A percentile compares a stretch with the other conserved stretches of the same genome.
These are phyloP conservation scores for Mayamaea pseudoterrestris DNA, from an alignment of 108 stramenopile species.

Conservation along the genomic window DNA sequence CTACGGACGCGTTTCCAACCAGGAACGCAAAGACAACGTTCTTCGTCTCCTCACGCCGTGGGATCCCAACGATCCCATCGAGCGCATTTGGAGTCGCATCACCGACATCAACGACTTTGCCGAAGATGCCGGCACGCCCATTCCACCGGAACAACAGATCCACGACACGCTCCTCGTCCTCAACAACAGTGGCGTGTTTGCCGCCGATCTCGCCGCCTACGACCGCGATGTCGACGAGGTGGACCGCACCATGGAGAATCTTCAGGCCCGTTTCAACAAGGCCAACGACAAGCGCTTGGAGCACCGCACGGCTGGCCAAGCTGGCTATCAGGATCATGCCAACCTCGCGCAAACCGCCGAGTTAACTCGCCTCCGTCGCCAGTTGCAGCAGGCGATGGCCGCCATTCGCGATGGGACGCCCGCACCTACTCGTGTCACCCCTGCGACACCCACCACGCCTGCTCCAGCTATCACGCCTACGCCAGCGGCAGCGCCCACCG, in stretches of 20 bases:
- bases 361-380: neutral
- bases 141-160: neutral
- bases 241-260: slow-evolving; percentile 1
- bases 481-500: too few species aligned
- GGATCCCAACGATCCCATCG: slow-evolving; percentile 11
- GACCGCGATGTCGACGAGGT: neutral
- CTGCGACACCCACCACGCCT: too few species aligned
- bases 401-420: too few species aligned
- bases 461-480: neutral
- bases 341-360: slow-evolving; percentile 3
- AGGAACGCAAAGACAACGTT: slow-evolving; percentile 1
- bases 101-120: neutral
- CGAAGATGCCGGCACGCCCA: neutral
- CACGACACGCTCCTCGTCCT: neutral
- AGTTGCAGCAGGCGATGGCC: neutral
- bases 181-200: neutral
- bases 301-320: slow-evolving; percentile 1
- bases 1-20: slow-evolving; percentile 3
- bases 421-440: too few species aligned
- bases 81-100: neutral
- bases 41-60: neutral
- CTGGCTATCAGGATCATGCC: neutral
- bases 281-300: slow-evolving; percentile 2
- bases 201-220: neutral
- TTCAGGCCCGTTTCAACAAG: slow-evolving; percentile 3